Evolutionary conservation across 2,329 filamentous ascomycete genomes (phyloP).

Genomic region (Fonsecaea pedrosoi): DNA sequence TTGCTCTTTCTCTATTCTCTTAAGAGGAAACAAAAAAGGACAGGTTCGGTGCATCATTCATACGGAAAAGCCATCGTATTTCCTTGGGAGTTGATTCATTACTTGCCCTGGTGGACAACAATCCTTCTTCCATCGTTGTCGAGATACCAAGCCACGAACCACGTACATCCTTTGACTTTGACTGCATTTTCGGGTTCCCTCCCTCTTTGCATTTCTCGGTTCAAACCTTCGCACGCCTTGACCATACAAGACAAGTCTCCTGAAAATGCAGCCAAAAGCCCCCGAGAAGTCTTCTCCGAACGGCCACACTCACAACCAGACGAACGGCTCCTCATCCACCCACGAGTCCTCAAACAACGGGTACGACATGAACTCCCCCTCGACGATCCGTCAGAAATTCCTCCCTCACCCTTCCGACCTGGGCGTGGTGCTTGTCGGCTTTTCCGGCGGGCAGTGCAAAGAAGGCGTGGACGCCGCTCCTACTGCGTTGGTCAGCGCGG

Average conservation of each 20-base stretch:
- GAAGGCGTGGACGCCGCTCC: slow-evolving; percentile 90
- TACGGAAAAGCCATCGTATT: background rate
- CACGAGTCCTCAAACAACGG: background rate
- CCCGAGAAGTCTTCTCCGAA: slow-evolving; percentile 31
- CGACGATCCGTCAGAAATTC: slow-evolving; percentile 73
- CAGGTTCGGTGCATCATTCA: background rate
- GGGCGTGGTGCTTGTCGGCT: slow-evolving; percentile 92
- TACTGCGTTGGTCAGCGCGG: slow-evolving; percentile 83
- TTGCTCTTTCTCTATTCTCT: slow-evolving; percentile 6
- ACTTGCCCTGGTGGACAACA: background rate
- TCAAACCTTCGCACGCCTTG: background rate
- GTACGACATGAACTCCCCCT: slow-evolving; percentile 59
- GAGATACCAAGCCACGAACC: background rate
- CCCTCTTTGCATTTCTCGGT: background rate
- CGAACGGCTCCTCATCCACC: slow-evolving; percentile 25
- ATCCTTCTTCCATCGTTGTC: background rate
- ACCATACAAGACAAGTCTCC: background rate
- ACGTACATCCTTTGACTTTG: slow-evolving; percentile 15
- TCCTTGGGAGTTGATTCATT: background rate
- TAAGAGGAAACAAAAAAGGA: background rate
- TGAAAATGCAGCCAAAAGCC: slow-evolving; percentile 27
- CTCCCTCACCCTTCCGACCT: slow-evolving; percentile 79
- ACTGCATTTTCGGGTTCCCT: slow-evolving; percentile 15
- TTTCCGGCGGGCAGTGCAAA: slow-evolving; percentile 95
- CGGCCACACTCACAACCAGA: slow-evolving; percentile 25